These are phyloP conservation scores for Myxozyma vanderwaltii DNA, from an alignment of 805 yeast genomes.

Conservation along the genomic window DNA sequence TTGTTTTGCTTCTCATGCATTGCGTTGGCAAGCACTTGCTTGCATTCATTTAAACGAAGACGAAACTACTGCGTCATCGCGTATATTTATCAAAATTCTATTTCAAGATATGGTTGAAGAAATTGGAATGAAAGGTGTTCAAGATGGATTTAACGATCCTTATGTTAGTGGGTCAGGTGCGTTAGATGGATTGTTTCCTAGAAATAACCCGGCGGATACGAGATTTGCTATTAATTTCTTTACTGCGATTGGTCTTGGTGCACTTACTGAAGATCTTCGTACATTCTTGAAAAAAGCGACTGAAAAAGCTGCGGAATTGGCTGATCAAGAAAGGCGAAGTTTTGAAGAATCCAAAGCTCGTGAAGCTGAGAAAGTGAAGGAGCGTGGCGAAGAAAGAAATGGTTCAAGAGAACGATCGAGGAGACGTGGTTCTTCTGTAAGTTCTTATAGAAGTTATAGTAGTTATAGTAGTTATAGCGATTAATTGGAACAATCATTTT, in stretches of 20 bases:
- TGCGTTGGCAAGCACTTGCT: constrained; percentile 64
- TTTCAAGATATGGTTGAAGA: constrained; percentile 80
- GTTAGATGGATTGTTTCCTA: constrained; percentile 67
- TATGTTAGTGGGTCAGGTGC: constrained; percentile 49
- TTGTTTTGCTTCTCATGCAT: constrained; percentile 65
- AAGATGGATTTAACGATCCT: constrained; percentile 54
- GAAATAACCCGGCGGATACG: constrained; percentile 41
- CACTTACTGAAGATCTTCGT: constrained; percentile 81
- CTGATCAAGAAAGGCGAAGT: constrained; percentile 3
- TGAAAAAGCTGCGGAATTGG: constrained; percentile 11
- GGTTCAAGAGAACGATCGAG: not conserved
- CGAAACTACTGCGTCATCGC: constrained; percentile 71
- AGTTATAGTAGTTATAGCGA: not conserved
- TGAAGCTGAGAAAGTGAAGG: not conserved
- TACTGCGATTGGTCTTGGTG: constrained; percentile 89
- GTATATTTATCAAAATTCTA: constrained; percentile 79
- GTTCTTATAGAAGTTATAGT: constrained; percentile 11
- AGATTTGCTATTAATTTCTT: constrained; percentile 85
- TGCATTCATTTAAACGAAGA: constrained; percentile 63
- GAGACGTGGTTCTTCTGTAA: constrained; percentile 1
- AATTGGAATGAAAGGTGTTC: constrained; percentile 59
- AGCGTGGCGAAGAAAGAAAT: not conserved
- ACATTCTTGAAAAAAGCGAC: constrained; percentile 43
- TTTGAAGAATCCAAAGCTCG: constrained; percentile 12
- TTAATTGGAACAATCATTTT: not conserved